Evolutionary conservation across 805 yeast genomes (phyloP).

Genomic region (Metschnikowia matae): DNA sequence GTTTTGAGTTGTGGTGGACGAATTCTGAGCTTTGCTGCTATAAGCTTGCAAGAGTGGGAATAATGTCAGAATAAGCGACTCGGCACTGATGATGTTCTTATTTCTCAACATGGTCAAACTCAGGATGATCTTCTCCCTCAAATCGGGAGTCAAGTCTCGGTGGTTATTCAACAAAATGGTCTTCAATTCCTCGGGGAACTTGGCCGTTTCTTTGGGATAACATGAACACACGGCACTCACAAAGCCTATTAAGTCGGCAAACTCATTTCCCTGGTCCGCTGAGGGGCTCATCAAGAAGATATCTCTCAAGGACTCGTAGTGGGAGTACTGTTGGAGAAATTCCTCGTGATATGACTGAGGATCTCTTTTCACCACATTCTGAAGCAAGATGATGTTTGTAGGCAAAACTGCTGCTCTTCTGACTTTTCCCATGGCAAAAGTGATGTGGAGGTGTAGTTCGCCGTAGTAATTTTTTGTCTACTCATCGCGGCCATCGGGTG

Average conservation of each 20-base stretch:
- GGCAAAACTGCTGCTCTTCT: slow-evolving; percentile 93
- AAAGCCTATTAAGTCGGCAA: slow-evolving; percentile 83
- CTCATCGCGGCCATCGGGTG: slow-evolving; percentile 14
- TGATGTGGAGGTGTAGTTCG: not conserved
- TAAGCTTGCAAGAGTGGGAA: slow-evolving; percentile 82
- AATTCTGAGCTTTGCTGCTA: slow-evolving; percentile 32
- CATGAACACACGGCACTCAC: slow-evolving; percentile 88
- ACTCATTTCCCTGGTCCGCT: slow-evolving; percentile 41
- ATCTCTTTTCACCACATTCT: slow-evolving; percentile 89
- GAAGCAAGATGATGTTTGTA: slow-evolving; percentile 83
- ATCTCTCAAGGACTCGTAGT: slow-evolving; percentile 86
- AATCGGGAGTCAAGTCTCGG: slow-evolving; percentile 73
- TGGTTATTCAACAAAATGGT: slow-evolving; percentile 69
- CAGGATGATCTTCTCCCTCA: slow-evolving; percentile 88
- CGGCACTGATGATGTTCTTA: slow-evolving; percentile 74
- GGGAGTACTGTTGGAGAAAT: slow-evolving; percentile 86
- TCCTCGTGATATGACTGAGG: slow-evolving; percentile 94
- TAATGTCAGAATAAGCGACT: slow-evolving; percentile 74
- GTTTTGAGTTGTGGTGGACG: slow-evolving; percentile 47
- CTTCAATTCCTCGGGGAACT: slow-evolving; percentile 78
- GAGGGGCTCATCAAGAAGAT: slow-evolving; percentile 72
- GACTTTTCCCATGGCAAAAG: slow-evolving; percentile 64
- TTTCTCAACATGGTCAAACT: slow-evolving; percentile 88
- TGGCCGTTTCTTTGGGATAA: slow-evolving; percentile 82
- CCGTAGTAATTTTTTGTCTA: slow-evolving; percentile 4